Base-by-base conservation (phyloP, 306 rosid genomes). In the Fagus sylvatica region DNA sequence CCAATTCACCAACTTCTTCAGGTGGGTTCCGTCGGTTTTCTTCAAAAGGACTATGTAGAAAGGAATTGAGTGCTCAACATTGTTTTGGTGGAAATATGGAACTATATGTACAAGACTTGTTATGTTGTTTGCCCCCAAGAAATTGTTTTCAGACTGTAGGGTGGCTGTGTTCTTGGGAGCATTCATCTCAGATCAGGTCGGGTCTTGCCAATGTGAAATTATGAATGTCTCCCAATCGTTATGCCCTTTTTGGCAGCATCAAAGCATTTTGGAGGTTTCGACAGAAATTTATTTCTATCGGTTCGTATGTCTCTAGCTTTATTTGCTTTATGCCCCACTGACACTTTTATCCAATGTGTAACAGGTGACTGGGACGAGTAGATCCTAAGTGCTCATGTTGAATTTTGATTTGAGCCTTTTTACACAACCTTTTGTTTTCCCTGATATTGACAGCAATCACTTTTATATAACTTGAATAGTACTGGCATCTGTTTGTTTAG, bases 1-100 rank as follows among this genome's bases (percentile, higher is more conserved):
- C 96, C 90, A 87, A 87, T 86, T 93, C 99, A 91, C 97, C 98
- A 86, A 89, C 97, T 73, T 91, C 99, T 83, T 95, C 99, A 95
- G 99, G 99, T 95, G 98, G 99, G 99, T 95, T 89, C 97, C 82
- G 89, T 92, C 96, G 93, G 96, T 89, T 91, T 90, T 91, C 96
- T 86, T 92, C 98, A 80, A 94, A 92, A 87, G 97, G 97, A 92
- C 97, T 95, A 84, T 95, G 92, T 89, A 90, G 87, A 83, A 88
- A 80, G 90, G 98, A 91, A 91, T 88, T 92, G 90, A 90, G 95
- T 94, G 97, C 90, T 86, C 97, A 81, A 87, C 97, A 89, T 90
- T 85, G 79, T 85, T 83, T 81, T 92, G 90, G 88, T 91, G 98
- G 92, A 89, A 85, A 82, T 87, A 83, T 92, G 94, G 91, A 90